A percentile compares a stretch with the other conserved stretches of the same genome.
Conservation (phyloP, 257 asterid genomes). For the Leptodermis oblonga region DNA sequence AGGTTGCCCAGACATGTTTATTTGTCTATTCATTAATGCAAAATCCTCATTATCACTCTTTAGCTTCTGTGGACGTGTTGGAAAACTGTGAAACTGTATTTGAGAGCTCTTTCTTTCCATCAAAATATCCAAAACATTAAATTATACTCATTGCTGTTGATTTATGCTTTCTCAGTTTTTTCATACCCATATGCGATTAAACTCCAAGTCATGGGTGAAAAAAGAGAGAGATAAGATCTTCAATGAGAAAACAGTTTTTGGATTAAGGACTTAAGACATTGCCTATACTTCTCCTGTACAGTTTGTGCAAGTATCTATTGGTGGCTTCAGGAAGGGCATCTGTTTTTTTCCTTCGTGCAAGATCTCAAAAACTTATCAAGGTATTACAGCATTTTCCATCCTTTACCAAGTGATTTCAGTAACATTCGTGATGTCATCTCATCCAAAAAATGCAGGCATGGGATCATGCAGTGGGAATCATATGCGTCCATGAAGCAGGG, state of each 20-base stretch:
- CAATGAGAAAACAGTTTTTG: neutral
- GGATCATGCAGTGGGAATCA: slow-evolving; percentile 94
- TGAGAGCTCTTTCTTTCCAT: too few species aligned
- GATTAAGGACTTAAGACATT: neutral
- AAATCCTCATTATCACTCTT: neutral
- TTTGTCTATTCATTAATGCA: too few species aligned
- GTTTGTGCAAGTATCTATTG: slow-evolving; percentile 86
- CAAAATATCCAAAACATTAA: too few species aligned
- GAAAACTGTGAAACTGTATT: too few species aligned
- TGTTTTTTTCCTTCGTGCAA: slow-evolving; percentile 54
- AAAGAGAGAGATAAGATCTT: neutral
- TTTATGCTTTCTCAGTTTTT: neutral
- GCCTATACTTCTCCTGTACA: slow-evolving; percentile 19
- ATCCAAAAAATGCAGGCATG: slow-evolving; percentile 53
- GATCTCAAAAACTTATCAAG: slow-evolving; percentile 45
- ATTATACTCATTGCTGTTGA: too few species aligned
- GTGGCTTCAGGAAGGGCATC: slow-evolving; percentile 94
- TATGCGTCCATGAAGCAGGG: slow-evolving; percentile 87
- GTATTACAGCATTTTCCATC: slow-evolving; percentile 26
- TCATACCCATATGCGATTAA: neutral
- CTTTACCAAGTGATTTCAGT: slow-evolving; percentile 15
- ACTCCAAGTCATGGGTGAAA: neutral
- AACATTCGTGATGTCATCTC: slow-evolving; percentile 22
- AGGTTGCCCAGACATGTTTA: too few species aligned
- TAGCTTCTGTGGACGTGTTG: neutral